Conservation (phyloP, 78 protist species). For the Blattamonas nauphoetae region DNA sequence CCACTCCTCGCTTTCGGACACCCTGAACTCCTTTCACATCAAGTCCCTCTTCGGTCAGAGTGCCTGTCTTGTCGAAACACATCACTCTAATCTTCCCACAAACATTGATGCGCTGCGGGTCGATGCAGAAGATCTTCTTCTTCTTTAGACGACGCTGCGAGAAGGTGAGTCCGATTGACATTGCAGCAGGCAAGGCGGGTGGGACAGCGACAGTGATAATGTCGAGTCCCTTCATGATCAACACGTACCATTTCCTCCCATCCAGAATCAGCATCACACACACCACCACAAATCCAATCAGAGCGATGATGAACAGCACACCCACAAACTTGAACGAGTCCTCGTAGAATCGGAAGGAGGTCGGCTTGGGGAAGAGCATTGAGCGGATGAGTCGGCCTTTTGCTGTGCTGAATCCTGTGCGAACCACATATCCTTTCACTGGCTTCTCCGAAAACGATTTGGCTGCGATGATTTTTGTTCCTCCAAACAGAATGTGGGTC, state of each 20-base stretch:
- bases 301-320: conserved; percentile 32
- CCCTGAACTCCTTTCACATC: conserved; percentile 42
- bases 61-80: conserved; percentile 85
- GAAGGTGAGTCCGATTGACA: conserved; percentile 58
- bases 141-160: conserved; percentile 44
- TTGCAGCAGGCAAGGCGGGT: conserved; percentile 66
- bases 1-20: not conserved
- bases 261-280: conserved; percentile 10
- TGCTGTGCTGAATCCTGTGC: conserved; percentile 51
- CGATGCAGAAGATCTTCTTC: conserved; percentile 46
- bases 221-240: conserved; percentile 52
- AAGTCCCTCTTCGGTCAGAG: conserved; percentile 77
- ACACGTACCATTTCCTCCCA: not conserved
- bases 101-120: conserved; percentile 55
- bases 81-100: conserved; percentile 53
- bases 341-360: conserved; percentile 48
- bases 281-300: conserved; percentile 27
- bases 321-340: conserved; percentile 59
- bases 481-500: not conserved
- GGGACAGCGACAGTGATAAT: conserved; percentile 72
- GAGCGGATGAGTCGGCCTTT: conserved; percentile 55
- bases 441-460: not conserved
- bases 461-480: conserved; percentile 9
- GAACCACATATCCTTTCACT: not conserved
- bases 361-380: conserved; percentile 59